Base-by-base conservation (phyloP, 164 flowering plant genomes). In the Magnolia changhungtana region DNA sequence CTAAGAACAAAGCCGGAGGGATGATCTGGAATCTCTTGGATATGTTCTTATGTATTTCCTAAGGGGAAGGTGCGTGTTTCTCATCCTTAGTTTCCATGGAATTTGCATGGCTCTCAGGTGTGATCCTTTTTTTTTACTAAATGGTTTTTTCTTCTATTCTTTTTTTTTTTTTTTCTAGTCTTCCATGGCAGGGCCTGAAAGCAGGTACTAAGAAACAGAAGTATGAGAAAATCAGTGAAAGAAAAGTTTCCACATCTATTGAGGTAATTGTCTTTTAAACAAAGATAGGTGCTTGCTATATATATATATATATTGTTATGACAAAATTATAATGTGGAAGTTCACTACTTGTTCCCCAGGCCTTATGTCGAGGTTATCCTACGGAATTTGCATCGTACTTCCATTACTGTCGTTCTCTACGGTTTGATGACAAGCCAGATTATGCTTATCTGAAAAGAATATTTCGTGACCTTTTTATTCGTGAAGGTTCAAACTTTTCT, bases 361-460 rank as follows among this genome's bases (percentile, higher is more conserved):
- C 92, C 51, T 80, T 96, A 64, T 94, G 97, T 78, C 92, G 97
- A 11, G 92, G 98, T 70, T 92, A 92, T 81, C 99, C 99, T 23
- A 82, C 91, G 27, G 99, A 96, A 80, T 96, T 96, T 74, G 97
- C 96, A 37, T 92, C 98, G 1, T 96, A 94, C 84, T 96, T 96
- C 77, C 96, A 93, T 75, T 96, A 93, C 80, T 96, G 99, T 51
- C 97, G 98, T 10, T 92, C 99, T 50, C 85, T 96, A 68, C 86
- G 97, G 58, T 96, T 96, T 81, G 99, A 94, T 81, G 99, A 96
- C 82, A 96, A 92, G 80, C 98, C 99, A 76, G 99, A 96, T 79
- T 96, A 91, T 84, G 89, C 95, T 59, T 96, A 96, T 81, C 79
- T 96, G 78, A 96, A 94, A 85, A 86, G 98, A 82, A 85, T 96